Base-by-base conservation (phyloP, 352 stramenopile species). In the Phytophthora tubulina region DNA sequence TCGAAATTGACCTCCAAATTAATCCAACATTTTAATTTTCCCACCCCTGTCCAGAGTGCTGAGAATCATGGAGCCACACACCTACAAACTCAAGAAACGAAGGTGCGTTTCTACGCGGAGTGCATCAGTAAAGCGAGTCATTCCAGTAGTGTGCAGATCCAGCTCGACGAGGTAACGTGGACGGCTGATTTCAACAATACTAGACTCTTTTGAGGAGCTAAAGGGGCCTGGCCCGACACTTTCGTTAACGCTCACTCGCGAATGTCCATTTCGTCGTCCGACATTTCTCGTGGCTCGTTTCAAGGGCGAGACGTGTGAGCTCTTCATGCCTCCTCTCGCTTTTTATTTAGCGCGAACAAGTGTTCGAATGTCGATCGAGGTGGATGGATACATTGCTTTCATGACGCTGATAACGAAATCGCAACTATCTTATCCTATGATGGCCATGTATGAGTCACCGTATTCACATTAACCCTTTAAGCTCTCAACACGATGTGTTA, bases 81-180 rank as follows among this genome's bases (percentile, higher is more conserved):
- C 49, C 1, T 14, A 39, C 38, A 39, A 13, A 46, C 38, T 70
- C n/a, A 17, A 38, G 11, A 41, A 57, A 27, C 46, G 49, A 50
- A 30, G 42, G 11, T 66, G 21, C 21, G 21, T 27, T 27, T 70
- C 46, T 71, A 61, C 53, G 67, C 50, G 3, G 8, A 53, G 14
- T 75, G 60, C 33, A 44, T 61, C 10, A 45, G 27, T n/a, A 68
- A 50, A 58, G 61, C 60, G 3, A 38, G 41, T 10, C 54, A 39
- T 9, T 56, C 42, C 0, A 60, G 31, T 17, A 61, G 38, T 3
- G 15, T 50, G 31, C 60, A 66, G 27, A 45, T 71, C 13, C 46
- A 67, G 7, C n/a, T 53, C 30, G 67, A 75, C 60, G 60, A 70
- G 39, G 39, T 11, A 31, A 35, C 50, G 31, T 46, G 39, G 61